Conservation (phyloP, 2,329 filamentous ascomycete genomes). For the Aureobasidium sp. region DNA sequence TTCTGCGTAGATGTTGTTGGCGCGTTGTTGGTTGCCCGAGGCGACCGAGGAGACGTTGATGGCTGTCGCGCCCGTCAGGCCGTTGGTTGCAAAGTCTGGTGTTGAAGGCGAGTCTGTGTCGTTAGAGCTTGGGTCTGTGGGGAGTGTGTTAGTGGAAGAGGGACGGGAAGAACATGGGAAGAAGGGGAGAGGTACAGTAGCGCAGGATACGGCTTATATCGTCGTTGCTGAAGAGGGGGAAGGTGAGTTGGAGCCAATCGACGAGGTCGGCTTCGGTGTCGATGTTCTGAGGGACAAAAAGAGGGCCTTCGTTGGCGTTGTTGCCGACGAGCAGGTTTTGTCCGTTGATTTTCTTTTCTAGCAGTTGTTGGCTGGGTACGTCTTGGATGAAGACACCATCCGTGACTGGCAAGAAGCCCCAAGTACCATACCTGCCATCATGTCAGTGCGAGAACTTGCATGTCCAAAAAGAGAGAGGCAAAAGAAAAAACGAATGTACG, state of each 20-base stretch:
- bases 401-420: conserved; percentile 40
- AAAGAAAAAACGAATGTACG: too few species aligned
- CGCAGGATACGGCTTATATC: conserved; percentile 33
- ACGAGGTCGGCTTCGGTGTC: conserved; percentile 34
- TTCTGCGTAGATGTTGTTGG: conserved; percentile 46
- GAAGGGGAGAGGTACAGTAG: conserved; percentile 21
- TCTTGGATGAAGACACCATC: conserved; percentile 36
- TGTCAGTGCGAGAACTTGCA: too few species aligned
- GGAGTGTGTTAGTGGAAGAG: neutral
- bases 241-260: conserved; percentile 33
- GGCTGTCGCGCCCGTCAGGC: conserved; percentile 36
- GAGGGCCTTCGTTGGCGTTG: conserved; percentile 45
- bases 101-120: conserved; percentile 21
- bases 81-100: conserved; percentile 26
- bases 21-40: conserved; percentile 48
- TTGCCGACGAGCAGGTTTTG: conserved; percentile 35
- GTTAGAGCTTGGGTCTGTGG: conserved; percentile 22
- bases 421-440: conserved; percentile 34
- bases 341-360: conserved; percentile 34
- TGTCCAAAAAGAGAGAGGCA: too few species aligned
- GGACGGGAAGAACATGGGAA: conserved; percentile 19
- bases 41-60: conserved; percentile 44
- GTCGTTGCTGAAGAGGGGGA: conserved; percentile 33
- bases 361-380: conserved; percentile 34
- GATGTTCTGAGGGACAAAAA: conserved; percentile 40